A percentile compares a stretch with the other conserved stretches of the same genome.
Conservation (phyloP, 2,329 filamentous ascomycete genomes). For the Gliomastix tumulicola region DNA sequence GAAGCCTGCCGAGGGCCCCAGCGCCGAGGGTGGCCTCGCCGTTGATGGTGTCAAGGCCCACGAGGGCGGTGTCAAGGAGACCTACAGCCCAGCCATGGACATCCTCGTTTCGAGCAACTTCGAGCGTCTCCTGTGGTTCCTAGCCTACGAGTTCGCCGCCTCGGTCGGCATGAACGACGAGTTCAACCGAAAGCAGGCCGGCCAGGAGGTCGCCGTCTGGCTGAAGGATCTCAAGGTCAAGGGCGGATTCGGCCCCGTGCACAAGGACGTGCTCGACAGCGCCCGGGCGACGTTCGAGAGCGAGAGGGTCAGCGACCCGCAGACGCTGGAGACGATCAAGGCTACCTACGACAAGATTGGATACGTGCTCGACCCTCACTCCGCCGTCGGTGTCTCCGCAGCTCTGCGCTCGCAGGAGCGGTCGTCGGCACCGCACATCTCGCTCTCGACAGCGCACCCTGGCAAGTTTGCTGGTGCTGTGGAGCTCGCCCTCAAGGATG, state of each 20-base stretch:
- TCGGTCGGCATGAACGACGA: constrained; percentile 54
- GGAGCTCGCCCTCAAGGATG: constrained; percentile 29
- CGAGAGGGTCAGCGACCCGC: constrained; percentile 59
- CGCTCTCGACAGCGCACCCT: constrained; percentile 88
- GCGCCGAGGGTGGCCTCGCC: constrained; percentile 56
- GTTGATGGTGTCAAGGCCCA: constrained; percentile 58
- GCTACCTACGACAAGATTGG: constrained; percentile 49
- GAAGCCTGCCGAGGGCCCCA: constrained; percentile 52
- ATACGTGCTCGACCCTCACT: constrained; percentile 91
- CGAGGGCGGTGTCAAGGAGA: constrained; percentile 77
- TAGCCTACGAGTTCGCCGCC: constrained; percentile 66
- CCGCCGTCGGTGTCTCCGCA: constrained; percentile 78
- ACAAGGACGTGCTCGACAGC: constrained; percentile 61
- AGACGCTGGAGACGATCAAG: constrained; percentile 62
- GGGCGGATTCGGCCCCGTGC: constrained; percentile 75
- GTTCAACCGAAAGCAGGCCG: constrained; percentile 62
- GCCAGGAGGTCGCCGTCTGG: constrained; percentile 73
- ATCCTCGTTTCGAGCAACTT: constrained; percentile 96
- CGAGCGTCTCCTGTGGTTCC: constrained; percentile 89
- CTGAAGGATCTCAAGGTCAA: constrained; percentile 71
- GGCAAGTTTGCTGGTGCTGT: constrained; percentile 91
- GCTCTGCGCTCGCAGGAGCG: constrained; percentile 61
- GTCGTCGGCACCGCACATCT: constrained; percentile 58
- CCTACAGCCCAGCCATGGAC: constrained; percentile 92
- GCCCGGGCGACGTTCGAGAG: constrained; percentile 75